Conservation (phyloP, 495 filamentous ascomycete genomes). For the Thermothielavioides terrestris region DNA sequence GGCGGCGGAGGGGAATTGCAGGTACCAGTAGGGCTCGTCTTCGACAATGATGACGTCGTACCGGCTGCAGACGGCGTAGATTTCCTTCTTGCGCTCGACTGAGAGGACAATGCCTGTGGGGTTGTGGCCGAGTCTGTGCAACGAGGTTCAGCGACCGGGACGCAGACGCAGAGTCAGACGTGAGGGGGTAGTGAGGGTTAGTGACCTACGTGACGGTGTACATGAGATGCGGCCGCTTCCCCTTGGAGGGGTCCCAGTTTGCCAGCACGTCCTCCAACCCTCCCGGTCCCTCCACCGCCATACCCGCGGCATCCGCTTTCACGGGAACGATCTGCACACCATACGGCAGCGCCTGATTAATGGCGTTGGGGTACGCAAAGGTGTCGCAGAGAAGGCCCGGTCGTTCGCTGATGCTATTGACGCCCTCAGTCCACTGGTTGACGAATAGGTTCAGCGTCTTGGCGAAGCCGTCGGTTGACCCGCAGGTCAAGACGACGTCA, state of each 20-base stretch:
- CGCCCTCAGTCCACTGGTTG: constrained; percentile 61
- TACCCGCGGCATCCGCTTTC: constrained; percentile 68
- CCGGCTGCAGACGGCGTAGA: constrained; percentile 71
- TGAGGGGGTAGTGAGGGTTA: neutral
- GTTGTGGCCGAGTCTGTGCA: constrained; percentile 83
- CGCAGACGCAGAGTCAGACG: neutral
- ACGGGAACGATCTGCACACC: constrained; percentile 67
- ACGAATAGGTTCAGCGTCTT: constrained; percentile 67
- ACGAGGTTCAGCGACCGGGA: neutral
- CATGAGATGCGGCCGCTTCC: constrained; percentile 71
- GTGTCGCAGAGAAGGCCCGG: constrained; percentile 69
- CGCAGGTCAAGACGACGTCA: constrained; percentile 67
- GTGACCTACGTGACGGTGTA: constrained; percentile 81
- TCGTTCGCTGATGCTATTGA: constrained; percentile 55
- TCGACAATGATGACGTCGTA: constrained; percentile 91
- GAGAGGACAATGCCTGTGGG: constrained; percentile 71
- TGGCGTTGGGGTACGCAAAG: constrained; percentile 67
- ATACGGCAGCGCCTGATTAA: constrained; percentile 55
- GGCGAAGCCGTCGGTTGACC: constrained; percentile 73
- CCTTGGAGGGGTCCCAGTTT: constrained; percentile 68
- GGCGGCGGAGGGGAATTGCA: constrained; percentile 71
- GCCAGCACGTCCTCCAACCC: constrained; percentile 69
- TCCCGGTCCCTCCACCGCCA: constrained; percentile 56
- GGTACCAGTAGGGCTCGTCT: constrained; percentile 94
- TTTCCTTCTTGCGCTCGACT: constrained; percentile 59